phyloP scores from a whole-genome alignment of 2,329 filamentous ascomycete species.

The Paracorniculantispora psalliotae region DNA sequence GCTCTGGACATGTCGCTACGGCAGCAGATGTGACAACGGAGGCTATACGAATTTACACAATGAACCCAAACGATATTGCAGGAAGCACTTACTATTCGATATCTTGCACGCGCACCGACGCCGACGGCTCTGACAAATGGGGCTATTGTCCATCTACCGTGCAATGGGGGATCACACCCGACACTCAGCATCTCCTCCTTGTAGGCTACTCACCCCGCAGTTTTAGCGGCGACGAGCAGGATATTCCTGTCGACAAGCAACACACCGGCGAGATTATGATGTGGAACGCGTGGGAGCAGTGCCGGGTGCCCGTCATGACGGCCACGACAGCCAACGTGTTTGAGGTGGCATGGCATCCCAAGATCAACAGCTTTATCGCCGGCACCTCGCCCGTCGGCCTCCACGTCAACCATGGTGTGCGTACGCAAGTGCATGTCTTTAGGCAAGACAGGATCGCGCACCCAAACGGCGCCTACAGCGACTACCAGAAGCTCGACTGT shows the following conservation, averaged over 20 bases:
- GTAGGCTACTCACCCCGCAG: constrained; percentile 60
- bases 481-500: constrained; percentile 54
- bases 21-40: constrained; percentile 50
- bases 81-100: constrained; percentile 33
- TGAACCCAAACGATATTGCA: constrained; percentile 33
- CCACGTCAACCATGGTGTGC: constrained; percentile 39
- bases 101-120: constrained; percentile 36
- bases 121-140: constrained; percentile 44
- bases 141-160: constrained; percentile 59
- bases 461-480: constrained; percentile 29
- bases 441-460: constrained; percentile 24
- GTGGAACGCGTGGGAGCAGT: constrained; percentile 46
- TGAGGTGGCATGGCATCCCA: constrained; percentile 60
- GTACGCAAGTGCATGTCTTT: constrained; percentile 57
- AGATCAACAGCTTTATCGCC: constrained; percentile 46
- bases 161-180: constrained; percentile 50
- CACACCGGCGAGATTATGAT: constrained; percentile 56
- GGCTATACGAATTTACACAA: constrained; percentile 53
- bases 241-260: constrained; percentile 54
- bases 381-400: constrained; percentile 50
- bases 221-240: constrained; percentile 45
- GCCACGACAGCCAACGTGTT: constrained; percentile 57
- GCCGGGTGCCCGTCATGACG: constrained; percentile 43
- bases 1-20: constrained; percentile 49
- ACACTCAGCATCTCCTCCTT: constrained; percentile 47